These are phyloP conservation scores for Paramyrothecium roridum DNA, from an alignment of 2,329 filamentous ascomycete species.

Conservation along the genomic window DNA sequence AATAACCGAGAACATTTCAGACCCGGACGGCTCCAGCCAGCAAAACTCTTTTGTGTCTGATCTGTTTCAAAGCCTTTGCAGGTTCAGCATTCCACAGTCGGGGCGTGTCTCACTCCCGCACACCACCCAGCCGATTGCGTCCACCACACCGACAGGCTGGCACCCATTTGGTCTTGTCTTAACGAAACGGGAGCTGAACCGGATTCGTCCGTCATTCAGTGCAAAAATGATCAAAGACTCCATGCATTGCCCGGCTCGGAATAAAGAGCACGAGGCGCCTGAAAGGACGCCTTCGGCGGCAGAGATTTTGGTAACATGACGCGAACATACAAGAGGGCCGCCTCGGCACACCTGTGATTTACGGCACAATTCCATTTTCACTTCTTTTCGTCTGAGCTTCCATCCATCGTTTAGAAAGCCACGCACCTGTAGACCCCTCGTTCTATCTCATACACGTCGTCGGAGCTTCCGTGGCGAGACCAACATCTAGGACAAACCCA, in stretches of 20 bases:
- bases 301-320: not conserved
- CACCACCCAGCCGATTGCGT: not conserved
- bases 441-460: not conserved
- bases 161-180: not conserved
- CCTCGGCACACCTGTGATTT: not conserved
- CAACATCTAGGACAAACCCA: too few relatives aligned
- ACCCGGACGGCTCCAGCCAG: not conserved
- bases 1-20: not conserved
- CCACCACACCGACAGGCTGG: not conserved
- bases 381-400: too few relatives aligned
- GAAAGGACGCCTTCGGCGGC: not conserved
- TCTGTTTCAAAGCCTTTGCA: not conserved
- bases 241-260: not conserved
- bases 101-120: not conserved
- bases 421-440: not conserved
- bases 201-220: not conserved
- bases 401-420: too few relatives aligned
- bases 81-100: not conserved
- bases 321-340: not conserved
- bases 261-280: not conserved
- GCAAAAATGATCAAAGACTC: not conserved
- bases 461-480: not conserved
- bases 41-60: not conserved
- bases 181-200: not conserved
- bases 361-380: not conserved